A percentile compares a stretch with the other conserved stretches of the same genome.
phyloP scores from a whole-genome alignment of 1,284 basidiomycete species.

The Chondrostereum purpureum region DNA sequence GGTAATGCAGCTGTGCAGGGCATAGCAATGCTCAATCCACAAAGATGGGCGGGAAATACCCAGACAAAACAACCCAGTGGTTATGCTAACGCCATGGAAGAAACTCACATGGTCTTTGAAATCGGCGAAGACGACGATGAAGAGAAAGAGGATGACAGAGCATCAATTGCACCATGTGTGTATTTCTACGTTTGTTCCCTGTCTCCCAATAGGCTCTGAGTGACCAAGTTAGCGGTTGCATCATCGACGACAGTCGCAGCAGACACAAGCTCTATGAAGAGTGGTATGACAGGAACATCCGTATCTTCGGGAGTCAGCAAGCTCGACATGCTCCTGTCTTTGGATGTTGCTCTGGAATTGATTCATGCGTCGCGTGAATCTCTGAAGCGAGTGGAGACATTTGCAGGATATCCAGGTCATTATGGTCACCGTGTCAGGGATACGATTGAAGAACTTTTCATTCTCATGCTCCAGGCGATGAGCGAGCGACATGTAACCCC shows the following conservation, averaged over 20 bases:
- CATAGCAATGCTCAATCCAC: conserved; percentile 81
- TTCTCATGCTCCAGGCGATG: conserved; percentile 74
- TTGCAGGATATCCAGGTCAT: conserved; percentile 77
- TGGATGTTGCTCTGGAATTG: conserved; percentile 87
- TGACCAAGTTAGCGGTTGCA: not conserved
- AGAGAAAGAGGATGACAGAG: conserved; percentile 19
- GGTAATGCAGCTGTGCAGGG: conserved; percentile 79
- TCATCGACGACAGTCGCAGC: not conserved
- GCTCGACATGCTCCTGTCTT: conserved; percentile 67
- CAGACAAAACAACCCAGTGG: conserved; percentile 17
- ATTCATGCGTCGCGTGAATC: conserved; percentile 90
- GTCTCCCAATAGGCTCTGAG: not conserved
- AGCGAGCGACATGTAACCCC: conserved; percentile 76
- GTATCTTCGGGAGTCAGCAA: not conserved
- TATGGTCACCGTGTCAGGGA: conserved; percentile 79
- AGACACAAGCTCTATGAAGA: not conserved
- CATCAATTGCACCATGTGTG: not conserved
- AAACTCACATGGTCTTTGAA: conserved; percentile 52
- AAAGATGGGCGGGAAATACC: conserved; percentile 57
- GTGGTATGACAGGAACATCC: not conserved
- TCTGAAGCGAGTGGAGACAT: conserved; percentile 89
- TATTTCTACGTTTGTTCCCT: not conserved
- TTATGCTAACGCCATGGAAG: conserved; percentile 37
- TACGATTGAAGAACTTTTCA: conserved; percentile 89
- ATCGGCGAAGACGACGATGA: conserved; percentile 51